Base-by-base conservation (phyloP, 1,284 basidiomycete genomes). In the Waitea zeae region DNA sequence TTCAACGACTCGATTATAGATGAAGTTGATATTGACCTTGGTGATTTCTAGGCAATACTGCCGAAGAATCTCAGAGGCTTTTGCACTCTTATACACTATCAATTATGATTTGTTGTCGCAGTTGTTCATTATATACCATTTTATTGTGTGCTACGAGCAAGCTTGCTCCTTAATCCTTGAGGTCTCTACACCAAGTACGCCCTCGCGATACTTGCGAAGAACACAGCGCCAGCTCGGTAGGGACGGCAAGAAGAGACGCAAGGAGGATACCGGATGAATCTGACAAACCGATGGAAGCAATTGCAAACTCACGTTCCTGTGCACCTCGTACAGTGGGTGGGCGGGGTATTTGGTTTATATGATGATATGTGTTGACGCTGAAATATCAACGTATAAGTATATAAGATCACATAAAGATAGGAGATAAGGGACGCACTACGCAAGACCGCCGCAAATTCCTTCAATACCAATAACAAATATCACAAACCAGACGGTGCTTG, bases 341-440 rank as follows among this genome's bases (percentile, higher is more conserved):
- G 17, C 18, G 59, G 46, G 86, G 81, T 26, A 7, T 7, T 41
- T 83, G 79, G 33, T 84, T 87, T 38, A 90, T 67, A 37, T 73
- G 77, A 53, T 80, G 87, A 52, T 86, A 92, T 3, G 81, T 82
- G 51, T 88, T 89, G 34, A 90, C 86, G 47, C 81, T 84, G 38
- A 14, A 35, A 20, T 14, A 28, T 33, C 20, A 32, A 18, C n/a
- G 34, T 13, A 14, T 15, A 12, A 34, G 20, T 14, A 14, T 31
- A 17, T 9, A n/a, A 36, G 22, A 19, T 33, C 14, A 5, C 18
- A 34, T 20, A 27, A 20, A 29, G 32, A 26, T 34, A 29, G 20
- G 30, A 34, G 17, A 29, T 35, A 34, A 36, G 7, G 38, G 19
- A 62, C 79, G 51, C 46, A 84, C 81, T 92, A 93, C n/a, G 84